phyloP scores from a whole-genome alignment of 1,284 basidiomycete species.

The Apiotrichum gamsii region DNA sequence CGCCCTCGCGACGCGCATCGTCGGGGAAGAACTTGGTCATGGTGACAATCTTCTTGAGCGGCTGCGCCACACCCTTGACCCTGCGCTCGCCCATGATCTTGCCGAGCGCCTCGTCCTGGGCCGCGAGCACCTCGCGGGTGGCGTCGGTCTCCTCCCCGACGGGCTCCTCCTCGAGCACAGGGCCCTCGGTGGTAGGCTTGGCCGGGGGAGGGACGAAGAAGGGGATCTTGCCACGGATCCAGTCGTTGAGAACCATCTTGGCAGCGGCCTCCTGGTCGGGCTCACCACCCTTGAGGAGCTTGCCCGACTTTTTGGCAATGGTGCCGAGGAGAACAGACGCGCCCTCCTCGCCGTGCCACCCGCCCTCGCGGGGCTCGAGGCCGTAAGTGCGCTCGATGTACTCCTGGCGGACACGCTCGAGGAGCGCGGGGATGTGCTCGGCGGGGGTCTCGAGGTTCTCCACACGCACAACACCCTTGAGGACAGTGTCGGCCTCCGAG shows the following conservation, averaged over 20 bases:
- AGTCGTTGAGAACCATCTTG: constrained; percentile 93
- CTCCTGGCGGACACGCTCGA: constrained; percentile 83
- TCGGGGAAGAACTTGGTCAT: constrained; percentile 52
- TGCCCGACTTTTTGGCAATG: constrained; percentile 84
- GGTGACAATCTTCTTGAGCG: constrained; percentile 54
- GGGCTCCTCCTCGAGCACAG: constrained; percentile 25
- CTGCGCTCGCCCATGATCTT: constrained; percentile 46
- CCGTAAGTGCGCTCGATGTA: constrained; percentile 90
- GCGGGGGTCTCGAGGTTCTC: constrained; percentile 91
- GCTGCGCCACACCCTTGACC: constrained; percentile 55
- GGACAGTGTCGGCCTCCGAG: constrained; percentile 83
- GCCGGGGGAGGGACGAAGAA: constrained; percentile 51
- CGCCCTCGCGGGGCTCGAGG: constrained; percentile 53
- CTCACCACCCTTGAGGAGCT: constrained; percentile 89
- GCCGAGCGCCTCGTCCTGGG: constrained; percentile 41
- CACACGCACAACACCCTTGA: constrained; percentile 95
- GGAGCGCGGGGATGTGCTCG: constrained; percentile 83
- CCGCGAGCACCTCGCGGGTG: constrained; percentile 36
- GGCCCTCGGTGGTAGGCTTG: constrained; percentile 42
- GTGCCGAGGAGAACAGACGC: constrained; percentile 75
- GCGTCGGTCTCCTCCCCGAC: constrained; percentile 28
- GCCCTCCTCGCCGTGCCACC: constrained; percentile 52
- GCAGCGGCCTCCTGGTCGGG: constrained; percentile 87
- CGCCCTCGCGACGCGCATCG: constrained; percentile 44
- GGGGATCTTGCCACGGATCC: constrained; percentile 80